phyloP scores from a whole-genome alignment of 2,329 filamentous ascomycete genomes.

The Ophiocordyceps camponoti-saundersi region DNA sequence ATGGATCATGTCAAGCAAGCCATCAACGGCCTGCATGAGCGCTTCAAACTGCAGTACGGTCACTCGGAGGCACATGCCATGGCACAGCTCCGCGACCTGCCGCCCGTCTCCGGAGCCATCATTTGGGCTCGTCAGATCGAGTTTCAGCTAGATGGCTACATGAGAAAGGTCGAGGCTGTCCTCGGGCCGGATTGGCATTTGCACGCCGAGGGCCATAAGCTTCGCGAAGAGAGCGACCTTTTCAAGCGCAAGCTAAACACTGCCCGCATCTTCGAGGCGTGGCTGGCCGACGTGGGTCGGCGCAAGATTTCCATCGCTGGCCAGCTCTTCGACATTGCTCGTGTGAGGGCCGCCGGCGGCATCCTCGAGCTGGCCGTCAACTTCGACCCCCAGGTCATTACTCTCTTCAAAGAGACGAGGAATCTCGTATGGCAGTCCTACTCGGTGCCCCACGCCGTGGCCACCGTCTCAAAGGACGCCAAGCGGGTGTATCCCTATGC shows the following conservation, averaged over 20 bases:
- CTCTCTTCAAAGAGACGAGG: conserved; percentile 94
- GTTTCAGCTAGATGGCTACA: conserved; percentile 85
- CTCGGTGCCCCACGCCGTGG: conserved; percentile 83
- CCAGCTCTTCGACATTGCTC: conserved; percentile 75
- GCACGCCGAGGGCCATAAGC: conserved; percentile 86
- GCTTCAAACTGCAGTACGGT: conserved; percentile 97
- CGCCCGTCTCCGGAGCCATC: conserved; percentile 89
- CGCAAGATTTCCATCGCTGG: conserved; percentile 85
- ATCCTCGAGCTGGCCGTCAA: conserved; percentile 81
- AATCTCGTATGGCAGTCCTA: conserved; percentile 93
- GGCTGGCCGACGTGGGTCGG: conserved; percentile 77
- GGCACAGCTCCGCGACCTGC: conserved; percentile 90
- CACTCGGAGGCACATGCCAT: conserved; percentile 96
- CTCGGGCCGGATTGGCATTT: conserved; percentile 88
- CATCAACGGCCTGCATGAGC: conserved; percentile 81
- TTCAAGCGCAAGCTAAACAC: conserved; percentile 96
- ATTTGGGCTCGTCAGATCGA: conserved; percentile 98
- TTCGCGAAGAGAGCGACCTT: conserved; percentile 77
- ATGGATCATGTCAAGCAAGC: conserved; percentile 97
- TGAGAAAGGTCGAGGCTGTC: conserved; percentile 98
- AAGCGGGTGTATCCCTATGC: conserved; percentile 96
- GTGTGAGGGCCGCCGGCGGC: conserved; percentile 81
- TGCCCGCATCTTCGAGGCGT: conserved; percentile 83
- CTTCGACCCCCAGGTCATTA: conserved; percentile 94
- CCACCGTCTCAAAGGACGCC: conserved; percentile 94